Conservation (phyloP, 495 filamentous ascomycete species). For the Aspergillus taichungensis region DNA sequence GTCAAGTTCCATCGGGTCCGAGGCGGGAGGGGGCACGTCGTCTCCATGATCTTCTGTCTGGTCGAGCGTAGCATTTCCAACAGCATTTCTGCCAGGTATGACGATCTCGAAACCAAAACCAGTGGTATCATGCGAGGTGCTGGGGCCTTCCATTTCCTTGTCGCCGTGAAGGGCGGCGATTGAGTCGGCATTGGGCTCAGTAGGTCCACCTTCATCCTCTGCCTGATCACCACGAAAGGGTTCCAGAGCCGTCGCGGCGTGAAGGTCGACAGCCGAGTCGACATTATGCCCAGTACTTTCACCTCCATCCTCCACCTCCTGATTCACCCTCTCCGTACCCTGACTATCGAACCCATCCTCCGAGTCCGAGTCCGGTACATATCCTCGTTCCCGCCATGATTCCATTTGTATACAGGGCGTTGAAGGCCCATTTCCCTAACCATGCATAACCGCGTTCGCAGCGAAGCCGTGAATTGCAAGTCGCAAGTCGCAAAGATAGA, state of each 20-base stretch:
- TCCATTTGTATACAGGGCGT: conserved; percentile 43
- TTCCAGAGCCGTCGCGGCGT: too few species aligned
- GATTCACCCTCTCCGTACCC: conserved; percentile 12
- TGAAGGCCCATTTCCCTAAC: conserved; percentile 34
- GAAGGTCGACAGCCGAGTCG: background rate
- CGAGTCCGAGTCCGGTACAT: conserved; percentile 54
- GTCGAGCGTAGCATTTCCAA: too few species aligned
- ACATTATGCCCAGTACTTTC: conserved; percentile 13
- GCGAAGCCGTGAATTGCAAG: background rate
- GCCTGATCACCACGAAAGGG: too few species aligned
- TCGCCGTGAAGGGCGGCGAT: background rate
- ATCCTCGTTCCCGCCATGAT: conserved; percentile 54
- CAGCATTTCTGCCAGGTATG: too few species aligned
- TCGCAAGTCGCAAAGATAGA: too few species aligned
- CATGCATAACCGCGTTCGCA: conserved; percentile 17
- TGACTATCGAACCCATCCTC: conserved; percentile 43
- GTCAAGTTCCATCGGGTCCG: background rate
- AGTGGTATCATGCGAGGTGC: too few species aligned
- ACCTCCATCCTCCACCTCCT: conserved; percentile 3
- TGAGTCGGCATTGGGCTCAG: background rate
- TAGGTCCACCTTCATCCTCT: background rate
- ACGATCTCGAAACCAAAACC: too few species aligned
- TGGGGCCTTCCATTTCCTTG: too few species aligned
- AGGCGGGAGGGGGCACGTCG: background rate
- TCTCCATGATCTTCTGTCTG: background rate